Evolutionary conservation across 495 filamentous ascomycete species (phyloP).

Genomic region (Thermothielavioides terrestris): DNA sequence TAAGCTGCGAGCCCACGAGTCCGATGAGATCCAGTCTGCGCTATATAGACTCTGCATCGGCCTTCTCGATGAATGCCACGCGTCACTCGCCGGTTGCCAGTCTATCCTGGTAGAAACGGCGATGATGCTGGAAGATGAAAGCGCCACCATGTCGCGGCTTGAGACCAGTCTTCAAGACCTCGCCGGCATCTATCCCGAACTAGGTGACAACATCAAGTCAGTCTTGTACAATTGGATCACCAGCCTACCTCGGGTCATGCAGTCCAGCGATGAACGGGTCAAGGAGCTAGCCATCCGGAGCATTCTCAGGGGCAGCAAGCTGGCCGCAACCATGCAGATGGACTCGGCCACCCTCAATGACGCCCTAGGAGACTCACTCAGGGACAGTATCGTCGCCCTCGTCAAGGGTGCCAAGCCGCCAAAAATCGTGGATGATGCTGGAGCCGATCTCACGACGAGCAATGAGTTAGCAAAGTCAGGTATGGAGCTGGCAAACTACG

Average conservation of each 20-base stretch:
- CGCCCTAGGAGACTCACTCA: constrained; percentile 53
- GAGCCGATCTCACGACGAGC: constrained; percentile 14
- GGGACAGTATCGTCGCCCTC: constrained; percentile 49
- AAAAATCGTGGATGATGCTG: constrained; percentile 17
- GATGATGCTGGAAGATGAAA: constrained; percentile 57
- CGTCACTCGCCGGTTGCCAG: constrained; percentile 61
- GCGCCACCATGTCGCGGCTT: constrained; percentile 34
- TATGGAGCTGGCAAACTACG: constrained; percentile 38
- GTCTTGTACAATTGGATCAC: constrained; percentile 74
- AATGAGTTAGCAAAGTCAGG: constrained; percentile 19
- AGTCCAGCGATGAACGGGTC: constrained; percentile 67
- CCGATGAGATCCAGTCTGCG: constrained; percentile 58
- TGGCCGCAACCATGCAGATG: constrained; percentile 56
- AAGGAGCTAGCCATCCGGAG: constrained; percentile 65
- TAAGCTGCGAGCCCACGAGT: constrained; percentile 66
- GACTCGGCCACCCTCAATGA: constrained; percentile 63
- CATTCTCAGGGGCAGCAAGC: constrained; percentile 61
- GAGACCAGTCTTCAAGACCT: constrained; percentile 50
- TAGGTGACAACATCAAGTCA: constrained; percentile 60
- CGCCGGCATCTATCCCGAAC: constrained; percentile 50
- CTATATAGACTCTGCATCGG: constrained; percentile 61
- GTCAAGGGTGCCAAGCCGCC: constrained; percentile 30
- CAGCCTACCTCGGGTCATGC: constrained; percentile 73
- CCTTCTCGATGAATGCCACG: constrained; percentile 67
- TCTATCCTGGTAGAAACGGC: constrained; percentile 71